Base-by-base conservation (phyloP, 2,329 filamentous ascomycete species). In the Pyrenophora seminiperda region DNA sequence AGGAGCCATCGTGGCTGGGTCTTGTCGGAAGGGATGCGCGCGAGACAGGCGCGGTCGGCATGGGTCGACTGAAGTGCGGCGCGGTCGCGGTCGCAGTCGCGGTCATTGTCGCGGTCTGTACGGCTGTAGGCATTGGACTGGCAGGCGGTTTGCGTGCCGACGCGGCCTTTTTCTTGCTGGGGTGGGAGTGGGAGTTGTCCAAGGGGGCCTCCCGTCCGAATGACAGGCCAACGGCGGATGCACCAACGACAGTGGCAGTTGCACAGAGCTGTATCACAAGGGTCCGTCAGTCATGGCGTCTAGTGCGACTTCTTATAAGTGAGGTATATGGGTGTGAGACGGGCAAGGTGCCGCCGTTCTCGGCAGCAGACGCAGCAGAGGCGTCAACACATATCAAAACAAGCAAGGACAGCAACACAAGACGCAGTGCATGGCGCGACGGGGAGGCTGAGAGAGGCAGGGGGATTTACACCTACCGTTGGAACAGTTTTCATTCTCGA, bases 141-240 rank as follows among this genome's bases (percentile, higher is more conserved):
- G 50, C 53, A 51, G 51, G 51, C 62, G 62, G 61, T 54, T 69
- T 56, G 62, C 66, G 62, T 61, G 68, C 62, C 56, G 70, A 67
- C 18, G 64, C 64, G 53, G 67, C 60, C 64, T 73, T 76, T 63
- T 68, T 73, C 65, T 73, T 76, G 63, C 62, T 73, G 33, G 67
- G 58, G 53, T 50, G 46, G 32, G 58, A 40, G 29, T 51, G 45
- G 27, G 59, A 47, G 27, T 64, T 50, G 54, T 72, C 70, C 51
- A 71, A 62, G 52, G 72, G 71, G 61, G 79, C 75, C 48, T 77
- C 76, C 60, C 78, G 79, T 65, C 79, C 82, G 63, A 85, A 76
- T 47, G 81, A 80, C 58, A 83, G 76, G 54, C 84, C 83, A 50
- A 83, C 76, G 48, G 81, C 78, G 59, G 83, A 83, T 59, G 84